A percentile compares a stretch with the other conserved stretches of the same genome.
Evolutionary conservation across 1,284 basidiomycete genomes (phyloP).

Genomic region (Puccinia horiana): DNA sequence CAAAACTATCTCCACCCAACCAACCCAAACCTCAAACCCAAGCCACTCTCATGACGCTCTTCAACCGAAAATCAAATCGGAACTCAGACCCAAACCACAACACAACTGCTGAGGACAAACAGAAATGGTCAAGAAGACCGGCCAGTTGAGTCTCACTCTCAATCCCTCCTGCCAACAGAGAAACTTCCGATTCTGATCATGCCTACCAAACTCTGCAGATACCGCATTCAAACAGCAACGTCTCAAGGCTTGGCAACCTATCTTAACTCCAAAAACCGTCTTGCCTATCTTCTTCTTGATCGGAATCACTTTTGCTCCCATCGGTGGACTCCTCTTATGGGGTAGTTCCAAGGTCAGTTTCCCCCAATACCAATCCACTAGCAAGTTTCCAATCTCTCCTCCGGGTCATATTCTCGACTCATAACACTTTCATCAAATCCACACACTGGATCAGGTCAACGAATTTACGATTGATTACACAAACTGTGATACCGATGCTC

Average conservation of each 20-base stretch:
- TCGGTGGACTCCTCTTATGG: constrained; percentile 76
- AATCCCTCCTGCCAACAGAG: neutral
- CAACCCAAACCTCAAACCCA: neutral
- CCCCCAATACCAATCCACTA: neutral
- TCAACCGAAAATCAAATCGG: constrained; percentile 30
- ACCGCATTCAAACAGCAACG: constrained; percentile 99
- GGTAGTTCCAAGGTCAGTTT: constrained; percentile 69
- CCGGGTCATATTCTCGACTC: neutral
- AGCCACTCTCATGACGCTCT: constrained; percentile 16
- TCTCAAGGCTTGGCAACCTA: constrained; percentile 99
- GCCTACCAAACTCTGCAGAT: constrained; percentile 62
- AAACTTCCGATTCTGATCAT: neutral
- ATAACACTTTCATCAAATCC: neutral
- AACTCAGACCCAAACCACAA: constrained; percentile 11
- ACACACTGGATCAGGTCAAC: constrained; percentile 66
- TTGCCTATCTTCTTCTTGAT: constrained; percentile 93
- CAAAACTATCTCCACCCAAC: too few species aligned
- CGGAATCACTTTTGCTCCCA: constrained; percentile 90
- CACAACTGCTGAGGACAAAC: constrained; percentile 36
- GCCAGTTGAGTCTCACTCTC: constrained; percentile 29
- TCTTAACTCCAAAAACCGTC: constrained; percentile 94
- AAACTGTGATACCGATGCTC: constrained; percentile 71
- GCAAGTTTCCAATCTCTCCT: neutral
- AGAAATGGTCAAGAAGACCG: constrained; percentile 43
- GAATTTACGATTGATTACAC: constrained; percentile 97